These are phyloP conservation scores for Saprolegnia diclina DNA, from an alignment of 352 stramenopile genomes.

Conservation along the genomic window DNA sequence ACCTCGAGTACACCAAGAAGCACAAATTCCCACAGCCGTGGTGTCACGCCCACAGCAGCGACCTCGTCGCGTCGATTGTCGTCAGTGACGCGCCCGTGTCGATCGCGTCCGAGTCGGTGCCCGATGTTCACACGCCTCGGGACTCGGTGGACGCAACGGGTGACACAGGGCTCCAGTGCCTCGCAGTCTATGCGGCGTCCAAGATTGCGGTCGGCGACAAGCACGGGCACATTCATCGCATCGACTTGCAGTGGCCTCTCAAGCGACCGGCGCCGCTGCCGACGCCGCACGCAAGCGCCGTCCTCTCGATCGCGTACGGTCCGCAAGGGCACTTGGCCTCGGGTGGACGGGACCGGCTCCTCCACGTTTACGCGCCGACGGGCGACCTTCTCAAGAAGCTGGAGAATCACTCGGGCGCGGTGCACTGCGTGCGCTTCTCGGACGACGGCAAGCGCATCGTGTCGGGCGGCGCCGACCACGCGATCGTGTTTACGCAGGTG, in stretches of 20 bases:
- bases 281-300: constrained; percentile 57
- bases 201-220: constrained; percentile 58
- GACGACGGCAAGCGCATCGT: constrained; percentile 58
- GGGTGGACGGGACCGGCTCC: constrained; percentile 66
- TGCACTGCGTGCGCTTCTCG: constrained; percentile 65
- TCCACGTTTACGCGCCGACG: constrained; percentile 73
- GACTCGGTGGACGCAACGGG: background rate
- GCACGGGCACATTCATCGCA: constrained; percentile 56
- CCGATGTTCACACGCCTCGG: constrained; percentile 3
- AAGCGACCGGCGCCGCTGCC: constrained; percentile 38
- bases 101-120: background rate
- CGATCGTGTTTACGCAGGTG: constrained; percentile 48
- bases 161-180: background rate
- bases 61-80: constrained; percentile 68
- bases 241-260: constrained; percentile 35
- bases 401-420: constrained; percentile 67
- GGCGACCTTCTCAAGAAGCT: constrained; percentile 46
- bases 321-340: constrained; percentile 54
- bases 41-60: constrained; percentile 64
- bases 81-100: background rate
- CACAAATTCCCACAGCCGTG: constrained; percentile 28
- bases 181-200: background rate
- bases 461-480: constrained; percentile 65
- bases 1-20: constrained; percentile 53
- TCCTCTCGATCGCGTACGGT: constrained; percentile 50